Evolutionary conservation across 1,284 basidiomycete genomes (phyloP).

Genomic region (Pseudozyma thailandica): DNA sequence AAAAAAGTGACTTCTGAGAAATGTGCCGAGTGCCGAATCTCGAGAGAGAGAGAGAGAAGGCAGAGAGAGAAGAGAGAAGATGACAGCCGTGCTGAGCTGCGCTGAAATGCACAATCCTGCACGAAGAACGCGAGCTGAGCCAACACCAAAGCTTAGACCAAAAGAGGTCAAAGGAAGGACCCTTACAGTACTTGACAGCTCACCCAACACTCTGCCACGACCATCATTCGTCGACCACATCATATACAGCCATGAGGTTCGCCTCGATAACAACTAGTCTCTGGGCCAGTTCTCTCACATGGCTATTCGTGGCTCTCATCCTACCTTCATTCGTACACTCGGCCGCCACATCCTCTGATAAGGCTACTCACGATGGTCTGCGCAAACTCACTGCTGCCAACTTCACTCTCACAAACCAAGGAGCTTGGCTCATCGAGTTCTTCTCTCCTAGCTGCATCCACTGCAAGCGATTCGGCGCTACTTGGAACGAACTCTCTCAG

Average conservation of each 20-base stretch:
- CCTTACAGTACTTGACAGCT: no score
- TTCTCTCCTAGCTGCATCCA: slow-evolving; percentile 79
- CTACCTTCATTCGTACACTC: slow-evolving; percentile 13
- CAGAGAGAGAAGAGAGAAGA: no score
- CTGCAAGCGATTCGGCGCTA: slow-evolving; percentile 81
- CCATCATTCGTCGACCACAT: no score
- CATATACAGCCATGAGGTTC: slow-evolving; percentile 17
- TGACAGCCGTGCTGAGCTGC: no score
- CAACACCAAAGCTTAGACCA: no score
- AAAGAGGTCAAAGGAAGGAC: no score
- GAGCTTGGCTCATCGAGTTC: slow-evolving; percentile 66
- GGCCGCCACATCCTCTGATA: slow-evolving; percentile 18
- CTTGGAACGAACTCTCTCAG: slow-evolving; percentile 78
- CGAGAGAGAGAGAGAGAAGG: no score
- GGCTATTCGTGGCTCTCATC: slow-evolving; percentile 9
- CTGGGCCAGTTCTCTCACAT: slow-evolving; percentile 1
- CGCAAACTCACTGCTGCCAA: slow-evolving; percentile 55
- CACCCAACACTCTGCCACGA: no score
- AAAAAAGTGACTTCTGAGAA: no score
- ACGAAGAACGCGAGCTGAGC: no score
- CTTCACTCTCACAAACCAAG: slow-evolving; percentile 52
- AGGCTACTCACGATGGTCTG: slow-evolving; percentile 48
- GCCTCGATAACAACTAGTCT: slow-evolving; percentile 25
- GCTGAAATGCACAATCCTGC: no score
- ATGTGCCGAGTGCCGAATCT: no score